Evolutionary conservation across 2,329 filamentous ascomycete genomes (phyloP).

Genomic region (Mollisiaceae sp.): DNA sequence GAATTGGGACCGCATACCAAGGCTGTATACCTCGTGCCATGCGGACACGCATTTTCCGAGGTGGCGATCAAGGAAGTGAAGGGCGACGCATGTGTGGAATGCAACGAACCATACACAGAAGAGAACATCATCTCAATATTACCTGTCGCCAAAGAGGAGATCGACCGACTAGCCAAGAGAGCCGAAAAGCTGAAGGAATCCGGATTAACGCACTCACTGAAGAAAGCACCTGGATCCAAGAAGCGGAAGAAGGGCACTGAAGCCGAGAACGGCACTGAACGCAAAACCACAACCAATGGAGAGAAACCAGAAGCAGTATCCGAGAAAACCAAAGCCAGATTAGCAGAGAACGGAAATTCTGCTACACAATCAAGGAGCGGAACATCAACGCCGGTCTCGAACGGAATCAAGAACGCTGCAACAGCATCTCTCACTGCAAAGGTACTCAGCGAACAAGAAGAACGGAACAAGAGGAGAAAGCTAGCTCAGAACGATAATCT

Average conservation of each 20-base stretch:
- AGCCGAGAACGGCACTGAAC: slow-evolving; percentile 46
- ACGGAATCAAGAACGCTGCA: slow-evolving; percentile 83
- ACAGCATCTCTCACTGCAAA: slow-evolving; percentile 86
- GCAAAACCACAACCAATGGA: slow-evolving; percentile 22
- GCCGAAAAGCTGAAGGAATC: slow-evolving; percentile 70
- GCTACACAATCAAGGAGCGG: slow-evolving; percentile 38
- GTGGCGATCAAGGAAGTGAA: slow-evolving; percentile 82
- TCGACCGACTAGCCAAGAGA: slow-evolving; percentile 68
- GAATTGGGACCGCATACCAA: slow-evolving; percentile 79
- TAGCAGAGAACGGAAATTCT: slow-evolving; percentile 35
- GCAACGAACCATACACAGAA: slow-evolving; percentile 72
- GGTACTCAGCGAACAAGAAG: slow-evolving; percentile 86
- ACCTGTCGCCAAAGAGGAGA: slow-evolving; percentile 71
- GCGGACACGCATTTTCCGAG: slow-evolving; percentile 92
- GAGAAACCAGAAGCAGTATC: slow-evolving; percentile 34
- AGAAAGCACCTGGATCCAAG: slow-evolving; percentile 75
- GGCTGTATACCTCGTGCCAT: slow-evolving; percentile 89
- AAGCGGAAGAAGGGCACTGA: slow-evolving; percentile 73
- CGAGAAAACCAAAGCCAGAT: slow-evolving; percentile 32
- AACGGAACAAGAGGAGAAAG: slow-evolving; percentile 79
- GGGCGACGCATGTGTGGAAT: slow-evolving; percentile 70
- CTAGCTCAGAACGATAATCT: slow-evolving; percentile 62
- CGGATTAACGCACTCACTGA: slow-evolving; percentile 84
- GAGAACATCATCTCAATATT: slow-evolving; percentile 86
- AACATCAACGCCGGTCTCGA: slow-evolving; percentile 42